Evolutionary conservation across 305 asterid species (phyloP), one percentile per base, ranked within the genome.

Genomic region (Fraxinus albicans): DNA sequence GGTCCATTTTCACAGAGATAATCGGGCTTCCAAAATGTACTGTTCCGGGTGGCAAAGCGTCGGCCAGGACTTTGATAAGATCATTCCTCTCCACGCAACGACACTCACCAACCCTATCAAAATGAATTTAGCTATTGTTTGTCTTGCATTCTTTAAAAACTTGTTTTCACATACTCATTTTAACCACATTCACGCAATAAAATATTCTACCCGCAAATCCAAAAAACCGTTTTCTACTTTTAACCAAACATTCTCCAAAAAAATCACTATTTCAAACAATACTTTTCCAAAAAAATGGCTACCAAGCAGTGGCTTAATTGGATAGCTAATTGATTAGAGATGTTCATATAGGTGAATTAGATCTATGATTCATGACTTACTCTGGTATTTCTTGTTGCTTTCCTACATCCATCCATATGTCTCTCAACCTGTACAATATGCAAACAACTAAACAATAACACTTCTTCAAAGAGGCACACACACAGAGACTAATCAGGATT

Each of bases 31-130:
- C 87, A 73, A 87, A 88, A 17, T 77, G 76, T 33, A 88, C 38
- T 1, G 87, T 63, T 40, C 77, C 81, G 9, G 80, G 79, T 21
- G 91, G 91, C 63, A 88, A 82, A 70, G 87, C 86, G 79, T 85
- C 79, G 8, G 88, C 89, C 13, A 88, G 70, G 19, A 84, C 81
- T 21, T 87, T 77, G 7, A 88, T 50, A 19, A 88, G 83, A 73
- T 87, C 90, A 13, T 76, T 53, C 87, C 91, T 86, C 55, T 82
- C 87, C 72, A 88, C 47, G 82, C 88, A 85, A 12, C 90, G 90
- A 83, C 58, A 36, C 77, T 87, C 91, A 9, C 87, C 87, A 25
- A 19, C 31, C 77, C 91, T 84, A 35, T 42, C 40, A 27, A 33
- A 78, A 29, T 2, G 15, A 5, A 21, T 82, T 31, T 34, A 34